Base-by-base conservation (phyloP, 1,284 basidiomycete species). In the Stereum hirsutum region DNA sequence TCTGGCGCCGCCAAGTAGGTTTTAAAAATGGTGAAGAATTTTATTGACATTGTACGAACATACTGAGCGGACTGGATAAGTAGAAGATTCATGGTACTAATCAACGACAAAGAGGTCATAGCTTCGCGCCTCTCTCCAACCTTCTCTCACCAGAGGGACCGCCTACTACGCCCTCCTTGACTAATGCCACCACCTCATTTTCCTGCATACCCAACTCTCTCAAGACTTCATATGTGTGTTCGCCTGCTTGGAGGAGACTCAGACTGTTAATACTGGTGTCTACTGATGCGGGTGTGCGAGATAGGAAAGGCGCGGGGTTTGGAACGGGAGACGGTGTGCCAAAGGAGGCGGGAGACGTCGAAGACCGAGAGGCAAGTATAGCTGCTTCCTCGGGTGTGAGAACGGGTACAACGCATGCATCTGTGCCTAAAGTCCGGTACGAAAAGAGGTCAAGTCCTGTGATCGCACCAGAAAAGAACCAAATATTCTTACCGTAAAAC, bases 331-430 rank as follows among this genome's bases (percentile, higher is more conserved):
- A 56, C 11, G 79, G 57, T 78, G 32, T 72, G 68, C 8, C 52
- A 49, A 5, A 80, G 77, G 19, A 42, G 5, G 41, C 49, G 20
- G 36, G 32, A 21, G 39, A 15, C 10, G 45, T 44, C 14, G 60
- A 61, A 5, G 57, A 52, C 12, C 24, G 26, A 5, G 62, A 51
- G 42, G 67, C 60, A 23, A 72, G 57, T 23, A 54, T 57, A 5
- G 64, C 69, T 4, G 80, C 81, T 65, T 87, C 83, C 20, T 60
- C 50, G 0, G 79, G 72, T 2, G 72, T 69, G n/a, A 90, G 67
- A 14, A 92, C 82, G 0, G 89, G 86, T 5, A 85, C 68, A 4
- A 72, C 72, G 57, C 89, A 92, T 6, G 86, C 80, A 49, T 92
- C 89, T 6, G 77, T 82, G 24, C 73, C 84, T 78, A 57, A 25